Evolutionary conservation across 106 monocot species (phyloP).

Genomic region (Platanthera guangdongensis): DNA sequence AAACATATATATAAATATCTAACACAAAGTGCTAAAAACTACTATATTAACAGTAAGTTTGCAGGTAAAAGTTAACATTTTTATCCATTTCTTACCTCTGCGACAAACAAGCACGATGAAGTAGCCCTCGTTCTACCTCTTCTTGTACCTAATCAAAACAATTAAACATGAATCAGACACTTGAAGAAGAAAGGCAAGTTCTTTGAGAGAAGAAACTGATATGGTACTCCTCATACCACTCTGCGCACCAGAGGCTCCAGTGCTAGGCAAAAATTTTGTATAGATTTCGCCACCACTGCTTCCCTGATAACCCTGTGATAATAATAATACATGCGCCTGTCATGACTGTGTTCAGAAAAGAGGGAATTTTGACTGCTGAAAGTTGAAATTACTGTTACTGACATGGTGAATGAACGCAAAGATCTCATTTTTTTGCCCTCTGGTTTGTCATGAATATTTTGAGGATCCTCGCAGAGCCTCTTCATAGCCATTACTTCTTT

Average conservation of each 20-base stretch:
- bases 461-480: not conserved
- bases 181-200: not conserved
- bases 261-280: not conserved
- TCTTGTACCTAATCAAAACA: conserved; percentile 1
- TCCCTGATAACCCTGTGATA: conserved; percentile 8
- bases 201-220: not conserved
- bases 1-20: too few species aligned
- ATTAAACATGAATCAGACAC: not conserved
- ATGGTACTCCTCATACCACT: not conserved
- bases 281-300: not conserved
- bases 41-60: too few species aligned
- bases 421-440: conserved; percentile 3
- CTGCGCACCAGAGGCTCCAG: not conserved
- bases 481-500: not conserved
- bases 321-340: not conserved
- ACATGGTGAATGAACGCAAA: conserved; percentile 7
- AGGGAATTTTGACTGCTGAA: not conserved
- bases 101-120: not conserved
- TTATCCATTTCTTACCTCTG: not conserved
- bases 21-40: too few species aligned
- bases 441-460: not conserved
- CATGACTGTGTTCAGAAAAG: not conserved
- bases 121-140: conserved; percentile 2
- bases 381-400: not conserved
- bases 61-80: too few species aligned